A percentile compares a stretch with the other conserved stretches of the same genome.
Conservation (phyloP, 2,329 filamentous ascomycete genomes). For the Fusarium sp. region DNA sequence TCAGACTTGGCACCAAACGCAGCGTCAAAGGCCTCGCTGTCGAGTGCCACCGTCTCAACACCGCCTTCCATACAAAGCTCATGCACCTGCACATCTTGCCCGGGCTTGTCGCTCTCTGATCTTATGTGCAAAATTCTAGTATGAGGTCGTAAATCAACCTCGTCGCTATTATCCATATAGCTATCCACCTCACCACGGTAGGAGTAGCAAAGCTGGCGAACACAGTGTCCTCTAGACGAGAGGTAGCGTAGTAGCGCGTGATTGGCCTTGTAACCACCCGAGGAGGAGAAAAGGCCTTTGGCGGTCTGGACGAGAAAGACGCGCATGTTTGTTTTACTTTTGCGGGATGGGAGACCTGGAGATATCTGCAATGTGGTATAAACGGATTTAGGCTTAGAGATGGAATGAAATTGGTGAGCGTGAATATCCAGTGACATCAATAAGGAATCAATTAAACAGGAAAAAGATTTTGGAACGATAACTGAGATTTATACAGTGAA, state of each 20-base stretch:
- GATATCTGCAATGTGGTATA: background rate
- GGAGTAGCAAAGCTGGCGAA: background rate
- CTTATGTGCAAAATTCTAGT: fast-evolving
- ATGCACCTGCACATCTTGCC: background rate
- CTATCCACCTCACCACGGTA: background rate
- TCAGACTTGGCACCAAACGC: background rate
- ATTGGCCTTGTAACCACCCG: background rate
- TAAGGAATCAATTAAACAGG: background rate
- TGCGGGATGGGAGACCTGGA: background rate
- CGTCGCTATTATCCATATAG: background rate
- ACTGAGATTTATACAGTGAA: background rate
- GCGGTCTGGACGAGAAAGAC: background rate
- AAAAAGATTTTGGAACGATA: fast-evolving
- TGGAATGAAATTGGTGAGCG: background rate
- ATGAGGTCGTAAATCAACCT: fast-evolving
- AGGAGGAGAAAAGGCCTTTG: background rate
- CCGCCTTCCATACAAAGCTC: background rate
- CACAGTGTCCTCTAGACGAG: background rate
- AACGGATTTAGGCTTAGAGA: fast-evolving
- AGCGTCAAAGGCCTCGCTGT: background rate
- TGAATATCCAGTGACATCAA: background rate
- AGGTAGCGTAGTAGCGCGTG: background rate
- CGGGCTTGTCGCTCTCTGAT: background rate
- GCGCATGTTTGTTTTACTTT: background rate
- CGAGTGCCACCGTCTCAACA: background rate